Base-by-base conservation (phyloP, 805 yeast genomes). In the Zygoascus biomembranicola region DNA sequence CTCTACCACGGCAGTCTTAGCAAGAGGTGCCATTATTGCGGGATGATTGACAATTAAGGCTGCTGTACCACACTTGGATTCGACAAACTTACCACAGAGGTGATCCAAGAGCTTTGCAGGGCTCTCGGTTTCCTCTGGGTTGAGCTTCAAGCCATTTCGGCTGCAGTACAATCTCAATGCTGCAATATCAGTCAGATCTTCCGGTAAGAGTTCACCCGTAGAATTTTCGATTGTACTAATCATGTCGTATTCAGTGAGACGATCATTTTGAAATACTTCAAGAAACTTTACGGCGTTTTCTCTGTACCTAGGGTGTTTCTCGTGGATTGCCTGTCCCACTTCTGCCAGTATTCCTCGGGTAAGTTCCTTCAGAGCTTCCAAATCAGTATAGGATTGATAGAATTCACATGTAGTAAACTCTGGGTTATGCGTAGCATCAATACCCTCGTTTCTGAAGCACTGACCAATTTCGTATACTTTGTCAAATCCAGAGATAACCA, bases 381-480 rank as follows among this genome's bases (percentile, higher is more conserved):
- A 70, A 9, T 78, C 73, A 0, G 85, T 80, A 63, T 77, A 90
- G 0, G 87, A 76, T 61, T 85, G 86, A 66, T 92, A 92, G 61
- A 89, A 87, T 66, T 92, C 99, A 65, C 96, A 82, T 1, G 89
- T 80, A 1, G 96, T 84, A 66, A 90, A 92, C 64, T 92, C 99
- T 0, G 97, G 96, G 68, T 92, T 94, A 66, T 92, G 99, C 0
- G 96, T 87, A 1, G 85, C 75, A 66, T 92, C 99, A 31, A 92
- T 76, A 6, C 97, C 96, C 69, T 94, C 99, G 63, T 94, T 94
- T 61, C 99, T 75, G 68, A 90, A 94, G 47, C 99, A 92, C 78
- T 64, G 60, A 0, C 97, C 97, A 51, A 94, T 79, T 63, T 94
- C 98, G 67, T 80, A 94, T 1, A 94, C 84, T 59, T 79, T 81